A percentile compares a stretch with the other conserved stretches of the same genome.
Conservation (phyloP, 2,329 filamentous ascomycete genomes). For the Pseudocercospora musae region DNA sequence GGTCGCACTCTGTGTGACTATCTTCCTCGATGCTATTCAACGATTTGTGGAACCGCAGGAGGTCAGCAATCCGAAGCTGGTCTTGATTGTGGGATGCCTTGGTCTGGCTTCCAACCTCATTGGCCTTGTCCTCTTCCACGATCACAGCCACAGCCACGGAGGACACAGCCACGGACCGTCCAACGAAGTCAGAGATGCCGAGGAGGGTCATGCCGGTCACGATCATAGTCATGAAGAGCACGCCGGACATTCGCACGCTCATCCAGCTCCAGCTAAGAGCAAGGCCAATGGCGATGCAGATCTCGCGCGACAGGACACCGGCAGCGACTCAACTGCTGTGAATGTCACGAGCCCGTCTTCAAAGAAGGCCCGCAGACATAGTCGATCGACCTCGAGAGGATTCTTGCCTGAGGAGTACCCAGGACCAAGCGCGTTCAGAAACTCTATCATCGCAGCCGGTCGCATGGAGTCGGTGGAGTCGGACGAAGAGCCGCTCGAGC, state of each 20-base stretch:
- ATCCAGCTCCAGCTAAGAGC: background rate
- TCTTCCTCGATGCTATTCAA: conserved; percentile 90
- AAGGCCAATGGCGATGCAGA: conserved; percentile 55
- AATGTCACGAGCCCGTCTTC: conserved; percentile 33
- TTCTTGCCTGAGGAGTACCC: conserved; percentile 63
- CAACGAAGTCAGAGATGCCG: conserved; percentile 46
- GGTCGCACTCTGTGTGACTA: conserved; percentile 91
- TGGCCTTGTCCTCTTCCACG: conserved; percentile 86
- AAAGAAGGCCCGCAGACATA: conserved; percentile 55
- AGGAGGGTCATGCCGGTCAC: conserved; percentile 53
- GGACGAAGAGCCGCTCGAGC: conserved; percentile 53
- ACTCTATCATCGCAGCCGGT: conserved; percentile 87
- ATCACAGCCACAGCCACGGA: conserved; percentile 82
- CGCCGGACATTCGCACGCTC: conserved; percentile 51
- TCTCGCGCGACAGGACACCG: conserved; percentile 49
- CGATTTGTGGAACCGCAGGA: conserved; percentile 88
- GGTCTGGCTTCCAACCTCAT: conserved; percentile 85
- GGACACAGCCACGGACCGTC: conserved; percentile 49
- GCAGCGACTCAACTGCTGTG: conserved; percentile 40
- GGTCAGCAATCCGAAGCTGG: conserved; percentile 78
- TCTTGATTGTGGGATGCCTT: conserved; percentile 82
- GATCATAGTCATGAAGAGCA: conserved; percentile 54
- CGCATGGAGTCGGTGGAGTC: conserved; percentile 56
- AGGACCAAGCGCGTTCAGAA: conserved; percentile 83
- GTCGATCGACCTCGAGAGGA: conserved; percentile 56